Conservation (phyloP, 345 rosid genomes). For the Gossypium australe region DNA sequence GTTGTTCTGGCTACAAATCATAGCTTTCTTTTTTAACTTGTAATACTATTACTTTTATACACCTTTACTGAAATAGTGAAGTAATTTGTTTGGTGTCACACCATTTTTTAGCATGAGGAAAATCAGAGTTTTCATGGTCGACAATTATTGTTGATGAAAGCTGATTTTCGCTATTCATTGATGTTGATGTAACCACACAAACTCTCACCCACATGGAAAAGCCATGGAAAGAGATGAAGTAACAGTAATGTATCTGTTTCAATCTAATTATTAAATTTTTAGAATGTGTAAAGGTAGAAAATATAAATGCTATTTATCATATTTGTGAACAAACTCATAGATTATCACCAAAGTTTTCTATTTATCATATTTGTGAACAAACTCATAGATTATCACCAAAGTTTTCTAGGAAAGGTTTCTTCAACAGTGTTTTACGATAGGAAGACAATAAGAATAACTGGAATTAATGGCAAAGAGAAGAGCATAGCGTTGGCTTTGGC, state of each 20-base stretch:
- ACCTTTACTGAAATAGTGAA: too few relatives aligned
- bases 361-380: too few relatives aligned
- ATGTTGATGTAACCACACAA: constrained; percentile 22
- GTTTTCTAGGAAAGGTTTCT: not conserved
- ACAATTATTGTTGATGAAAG: constrained; percentile 2
- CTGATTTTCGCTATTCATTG: constrained; percentile 16
- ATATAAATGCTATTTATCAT: too few relatives aligned
- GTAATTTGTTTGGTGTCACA: constrained; percentile 15
- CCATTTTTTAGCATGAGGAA: constrained; percentile 17
- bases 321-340: too few relatives aligned
- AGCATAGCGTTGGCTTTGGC: too few relatives aligned
- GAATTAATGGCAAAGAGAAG: not conserved
- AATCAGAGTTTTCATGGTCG: constrained; percentile 7
- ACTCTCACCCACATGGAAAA: not conserved
- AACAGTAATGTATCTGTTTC: not conserved
- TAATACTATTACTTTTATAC: too few relatives aligned
- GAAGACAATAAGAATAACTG: not conserved
- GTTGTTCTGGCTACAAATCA: not conserved
- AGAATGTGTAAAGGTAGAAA: too few relatives aligned
- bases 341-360: too few relatives aligned
- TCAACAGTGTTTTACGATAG: not conserved
- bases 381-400: too few relatives aligned
- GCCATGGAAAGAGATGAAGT: not conserved
- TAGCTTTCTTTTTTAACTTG: not conserved
- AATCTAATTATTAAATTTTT: too few relatives aligned